phyloP scores from a whole-genome alignment of 352 stramenopile species.

The Pythium graminicola region DNA sequence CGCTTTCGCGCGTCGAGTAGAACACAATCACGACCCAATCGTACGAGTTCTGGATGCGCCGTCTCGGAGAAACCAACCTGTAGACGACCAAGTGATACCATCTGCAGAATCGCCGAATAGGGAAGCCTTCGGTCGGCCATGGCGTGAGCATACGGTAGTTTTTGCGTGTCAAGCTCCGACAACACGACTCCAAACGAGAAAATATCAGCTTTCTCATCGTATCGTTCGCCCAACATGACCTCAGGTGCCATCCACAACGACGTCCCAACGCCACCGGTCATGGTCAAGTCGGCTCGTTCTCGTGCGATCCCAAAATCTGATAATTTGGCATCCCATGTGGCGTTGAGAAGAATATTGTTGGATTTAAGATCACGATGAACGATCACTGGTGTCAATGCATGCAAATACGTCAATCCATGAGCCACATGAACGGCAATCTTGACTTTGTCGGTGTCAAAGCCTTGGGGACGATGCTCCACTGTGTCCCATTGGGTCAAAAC shows the following conservation, averaged over 20 bases:
- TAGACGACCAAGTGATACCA: background rate
- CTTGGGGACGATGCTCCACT: background rate
- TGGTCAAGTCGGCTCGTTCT: background rate
- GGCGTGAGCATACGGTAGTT: background rate
- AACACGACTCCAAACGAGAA: background rate
- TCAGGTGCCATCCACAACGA: background rate
- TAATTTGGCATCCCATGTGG: background rate
- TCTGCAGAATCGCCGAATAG: background rate
- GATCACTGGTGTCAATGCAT: background rate
- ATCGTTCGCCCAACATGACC: background rate
- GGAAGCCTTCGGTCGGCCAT: background rate
- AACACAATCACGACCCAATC: background rate
- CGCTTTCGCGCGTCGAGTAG: background rate
- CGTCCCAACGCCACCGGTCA: background rate
- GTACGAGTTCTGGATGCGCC: background rate
- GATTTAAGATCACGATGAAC: background rate
- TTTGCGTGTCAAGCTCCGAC: background rate
- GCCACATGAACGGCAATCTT: background rate
- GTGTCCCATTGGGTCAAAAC: background rate
- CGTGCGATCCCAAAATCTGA: background rate
- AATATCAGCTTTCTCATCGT: background rate
- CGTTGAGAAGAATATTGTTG: background rate
- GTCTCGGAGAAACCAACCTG: background rate
- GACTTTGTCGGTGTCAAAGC: background rate
- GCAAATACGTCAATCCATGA: background rate